These are phyloP conservation scores for Naganishia kalamii DNA, from an alignment of 768 basidiomycete species.

Conservation along the genomic window DNA sequence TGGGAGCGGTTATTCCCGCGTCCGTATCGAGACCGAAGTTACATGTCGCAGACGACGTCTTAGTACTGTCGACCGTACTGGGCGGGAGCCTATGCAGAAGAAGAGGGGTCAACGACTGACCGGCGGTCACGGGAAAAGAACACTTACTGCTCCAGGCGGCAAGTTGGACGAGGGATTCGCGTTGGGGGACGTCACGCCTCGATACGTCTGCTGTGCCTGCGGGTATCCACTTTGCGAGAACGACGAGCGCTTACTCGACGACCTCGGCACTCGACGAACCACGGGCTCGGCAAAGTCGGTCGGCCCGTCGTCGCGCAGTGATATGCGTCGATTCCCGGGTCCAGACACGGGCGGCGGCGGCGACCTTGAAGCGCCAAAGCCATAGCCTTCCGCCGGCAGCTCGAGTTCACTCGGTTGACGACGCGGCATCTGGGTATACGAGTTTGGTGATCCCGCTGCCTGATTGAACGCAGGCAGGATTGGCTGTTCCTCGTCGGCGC, in stretches of 20 bases:
- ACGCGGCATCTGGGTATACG: slow-evolving; percentile 44
- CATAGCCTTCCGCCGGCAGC: not conserved
- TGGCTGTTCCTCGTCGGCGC: slow-evolving; percentile 13
- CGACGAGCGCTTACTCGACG: slow-evolving; percentile 41
- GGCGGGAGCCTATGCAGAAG: not conserved
- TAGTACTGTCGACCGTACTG: slow-evolving; percentile 13
- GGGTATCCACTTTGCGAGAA: slow-evolving; percentile 11
- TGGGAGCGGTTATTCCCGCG: not conserved
- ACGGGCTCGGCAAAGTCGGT: slow-evolving; percentile 61
- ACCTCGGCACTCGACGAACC: slow-evolving; percentile 70
- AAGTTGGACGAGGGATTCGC: slow-evolving; percentile 27
- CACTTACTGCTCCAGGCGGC: slow-evolving; percentile 44
- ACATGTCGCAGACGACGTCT: not conserved
- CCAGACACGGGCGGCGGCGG: slow-evolving; percentile 31
- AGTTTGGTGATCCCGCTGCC: slow-evolving; percentile 45
- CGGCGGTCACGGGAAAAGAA: not conserved
- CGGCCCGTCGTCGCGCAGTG: slow-evolving; percentile 70
- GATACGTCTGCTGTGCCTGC: slow-evolving; percentile 27
- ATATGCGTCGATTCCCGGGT: slow-evolving; percentile 64
- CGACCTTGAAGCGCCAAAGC: not conserved
- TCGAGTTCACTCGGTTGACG: slow-evolving; percentile 21
- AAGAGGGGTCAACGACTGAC: not conserved
- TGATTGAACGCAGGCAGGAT: slow-evolving; percentile 14
- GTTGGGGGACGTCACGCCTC: slow-evolving; percentile 28
- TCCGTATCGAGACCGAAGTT: not conserved